A percentile compares a stretch with the other conserved stretches of the same genome.
Conservation (phyloP, 2,329 filamentous ascomycete genomes). For the Aspergillus hiratsukae region DNA sequence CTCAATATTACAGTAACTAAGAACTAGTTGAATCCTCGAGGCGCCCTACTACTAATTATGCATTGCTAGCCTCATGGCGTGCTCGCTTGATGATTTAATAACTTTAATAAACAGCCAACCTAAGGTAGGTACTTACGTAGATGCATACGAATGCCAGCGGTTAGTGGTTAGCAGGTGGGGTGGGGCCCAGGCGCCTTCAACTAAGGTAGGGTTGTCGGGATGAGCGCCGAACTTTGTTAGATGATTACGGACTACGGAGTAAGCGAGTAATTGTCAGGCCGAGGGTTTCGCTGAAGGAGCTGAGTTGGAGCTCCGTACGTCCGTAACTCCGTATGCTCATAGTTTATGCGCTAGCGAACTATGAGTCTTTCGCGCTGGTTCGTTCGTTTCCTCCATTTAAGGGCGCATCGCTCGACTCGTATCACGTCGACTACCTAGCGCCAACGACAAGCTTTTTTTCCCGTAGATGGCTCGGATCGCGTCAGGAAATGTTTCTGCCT, state of each 20-base stretch:
- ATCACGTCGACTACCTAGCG: background rate
- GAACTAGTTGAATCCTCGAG: background rate
- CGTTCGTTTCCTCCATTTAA: no score
- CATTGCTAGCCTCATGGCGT: background rate
- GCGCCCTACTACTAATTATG: background rate
- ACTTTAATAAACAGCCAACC: conserved; percentile 7
- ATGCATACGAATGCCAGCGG: conserved; percentile 18
- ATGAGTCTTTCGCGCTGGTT: background rate
- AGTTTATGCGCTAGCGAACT: background rate
- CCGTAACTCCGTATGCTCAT: background rate
- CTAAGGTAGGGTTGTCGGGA: background rate
- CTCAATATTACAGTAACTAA: background rate
- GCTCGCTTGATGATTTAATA: conserved; percentile 2
- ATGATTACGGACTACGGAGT: no score
- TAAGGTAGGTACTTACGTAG: conserved; percentile 22
- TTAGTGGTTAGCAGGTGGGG: conserved; percentile 9
- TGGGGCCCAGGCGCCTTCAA: conserved; percentile 5
- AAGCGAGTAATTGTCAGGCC: background rate
- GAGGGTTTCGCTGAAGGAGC: background rate
- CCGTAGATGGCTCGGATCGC: background rate
- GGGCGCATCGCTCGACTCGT: no score
- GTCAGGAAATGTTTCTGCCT: background rate
- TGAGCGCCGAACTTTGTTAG: background rate
- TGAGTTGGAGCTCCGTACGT: background rate
- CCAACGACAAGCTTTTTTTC: background rate